Conservation (phyloP, 257 asterid genomes). For the Eucommia ulmoides region DNA sequence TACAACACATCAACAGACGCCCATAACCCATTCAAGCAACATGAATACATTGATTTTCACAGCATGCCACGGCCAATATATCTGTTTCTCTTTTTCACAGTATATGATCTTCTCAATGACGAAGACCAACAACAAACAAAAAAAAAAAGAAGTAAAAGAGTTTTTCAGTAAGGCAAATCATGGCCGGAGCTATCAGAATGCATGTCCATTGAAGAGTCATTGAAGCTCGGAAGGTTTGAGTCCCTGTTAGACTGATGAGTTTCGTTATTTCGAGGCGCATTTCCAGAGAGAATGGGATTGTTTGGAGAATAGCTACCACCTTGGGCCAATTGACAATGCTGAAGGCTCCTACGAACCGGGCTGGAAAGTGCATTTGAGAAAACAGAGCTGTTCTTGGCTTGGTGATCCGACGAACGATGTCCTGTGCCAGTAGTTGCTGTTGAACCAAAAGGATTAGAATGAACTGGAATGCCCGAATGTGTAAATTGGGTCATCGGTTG, state of each 20-base stretch:
- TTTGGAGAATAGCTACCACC: conserved; percentile 24
- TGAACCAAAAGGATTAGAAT: conserved; percentile 34
- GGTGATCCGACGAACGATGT: conserved; percentile 25
- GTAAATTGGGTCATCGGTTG: conserved; percentile 19
- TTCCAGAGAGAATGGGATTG: conserved; percentile 7
- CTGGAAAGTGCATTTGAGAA: conserved; percentile 58
- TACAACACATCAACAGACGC: too few relatives aligned
- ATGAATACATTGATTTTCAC: not conserved
- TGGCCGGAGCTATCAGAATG: conserved; percentile 52
- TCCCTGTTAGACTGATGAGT: conserved; percentile 29
- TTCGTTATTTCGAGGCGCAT: conserved; percentile 20
- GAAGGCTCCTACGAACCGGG: conserved; percentile 48
- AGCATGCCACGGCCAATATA: not conserved
- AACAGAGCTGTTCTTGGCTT: conserved; percentile 33
- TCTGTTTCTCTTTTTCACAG: not conserved
- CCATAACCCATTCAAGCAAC: not conserved
- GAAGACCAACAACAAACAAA: not conserved
- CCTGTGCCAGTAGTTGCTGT: conserved; percentile 33
- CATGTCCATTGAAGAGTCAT: conserved; percentile 55
- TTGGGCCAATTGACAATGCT: conserved; percentile 44
- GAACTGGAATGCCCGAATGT: conserved; percentile 24
- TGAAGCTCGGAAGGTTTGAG: conserved; percentile 28
- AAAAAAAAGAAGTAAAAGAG: not conserved
- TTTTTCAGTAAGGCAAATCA: conserved; percentile 39
- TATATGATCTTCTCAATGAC: not conserved